Conservation (phyloP, 257 asterid genomes). For the Cinchona pubescens region DNA sequence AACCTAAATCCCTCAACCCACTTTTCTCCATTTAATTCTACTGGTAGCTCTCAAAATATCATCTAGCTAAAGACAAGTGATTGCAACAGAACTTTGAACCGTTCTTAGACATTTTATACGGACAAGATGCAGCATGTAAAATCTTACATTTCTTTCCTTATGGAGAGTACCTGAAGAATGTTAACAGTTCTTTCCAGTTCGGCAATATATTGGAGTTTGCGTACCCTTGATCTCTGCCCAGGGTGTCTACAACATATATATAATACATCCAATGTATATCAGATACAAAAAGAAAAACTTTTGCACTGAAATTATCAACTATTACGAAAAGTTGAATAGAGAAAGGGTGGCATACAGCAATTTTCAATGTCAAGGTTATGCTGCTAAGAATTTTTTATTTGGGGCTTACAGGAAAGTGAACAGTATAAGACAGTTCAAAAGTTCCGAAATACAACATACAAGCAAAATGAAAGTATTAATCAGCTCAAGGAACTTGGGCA, state of each 20-base stretch:
- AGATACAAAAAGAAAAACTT: not conserved
- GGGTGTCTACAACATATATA: slow-evolving; percentile 78
- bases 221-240: slow-evolving; percentile 77
- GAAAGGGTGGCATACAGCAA: not conserved
- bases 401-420: not conserved
- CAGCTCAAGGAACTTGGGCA: not conserved
- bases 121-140: not conserved
- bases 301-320: not conserved
- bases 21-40: not conserved
- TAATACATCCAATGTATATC: not conserved
- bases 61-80: not conserved
- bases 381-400: not conserved
- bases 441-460: not conserved
- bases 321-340: not conserved
- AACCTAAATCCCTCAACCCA: not conserved
- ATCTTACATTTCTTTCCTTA: not conserved
- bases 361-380: not conserved
- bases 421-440: not conserved
- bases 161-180: slow-evolving; percentile 53
- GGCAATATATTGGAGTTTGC: slow-evolving; percentile 74
- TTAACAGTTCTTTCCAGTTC: slow-evolving; percentile 72
- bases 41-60: not conserved
- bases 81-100: not conserved
- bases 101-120: not conserved
- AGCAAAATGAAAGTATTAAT: not conserved